Evolutionary conservation across 306 rosid species (phyloP), one percentile per base, ranked within the genome.

Genomic region (Macrotyloma uniflorum): DNA sequence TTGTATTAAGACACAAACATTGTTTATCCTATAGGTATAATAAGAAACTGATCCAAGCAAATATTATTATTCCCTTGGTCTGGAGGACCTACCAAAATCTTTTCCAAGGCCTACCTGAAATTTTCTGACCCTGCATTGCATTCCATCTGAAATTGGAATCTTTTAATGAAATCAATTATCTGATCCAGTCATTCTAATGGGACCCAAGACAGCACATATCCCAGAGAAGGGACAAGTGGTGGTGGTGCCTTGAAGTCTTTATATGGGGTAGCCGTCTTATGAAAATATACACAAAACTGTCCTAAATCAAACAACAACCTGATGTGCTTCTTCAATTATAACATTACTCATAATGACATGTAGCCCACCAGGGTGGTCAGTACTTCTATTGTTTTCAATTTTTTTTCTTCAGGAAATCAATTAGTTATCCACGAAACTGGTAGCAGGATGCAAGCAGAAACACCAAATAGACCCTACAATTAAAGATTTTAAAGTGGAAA

Each of bases 211-310:
- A 72, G 77, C 36, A 54, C 47, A 24, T 72, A 54, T 20, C 15
- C 66, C 77, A 45, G 23, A 51, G 49, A 51, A 12, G 33, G 23
- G 65, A 70, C 63, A 50, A 70, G 18, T 20, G 11, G 14, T 70
- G 47, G 63, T 70, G 75, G 75, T 70, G 46, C 75, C 47, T 70
- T 50, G 63, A 35, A 70, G 64, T 51, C 76, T 64, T 50, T 51
- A 36, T 26, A 69, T 69, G 74, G 74, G 74, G 74, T 69, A 45
- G 59, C 59, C 26, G 43, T 69, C 59, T 69, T 46, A 28, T 47
- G 74, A 69, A 67, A 68, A 68, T 30, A 50, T 50, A 6, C 64
- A 71, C 30, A 64, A 49, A 49, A 18, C 62, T 70, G 46, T 49
- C 75, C 61, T n/a, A 5, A 26, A 47, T 49, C 75, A 70, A 28